Conservation (phyloP, 2,329 filamentous ascomycete genomes). For the Diplodia corticola region DNA sequence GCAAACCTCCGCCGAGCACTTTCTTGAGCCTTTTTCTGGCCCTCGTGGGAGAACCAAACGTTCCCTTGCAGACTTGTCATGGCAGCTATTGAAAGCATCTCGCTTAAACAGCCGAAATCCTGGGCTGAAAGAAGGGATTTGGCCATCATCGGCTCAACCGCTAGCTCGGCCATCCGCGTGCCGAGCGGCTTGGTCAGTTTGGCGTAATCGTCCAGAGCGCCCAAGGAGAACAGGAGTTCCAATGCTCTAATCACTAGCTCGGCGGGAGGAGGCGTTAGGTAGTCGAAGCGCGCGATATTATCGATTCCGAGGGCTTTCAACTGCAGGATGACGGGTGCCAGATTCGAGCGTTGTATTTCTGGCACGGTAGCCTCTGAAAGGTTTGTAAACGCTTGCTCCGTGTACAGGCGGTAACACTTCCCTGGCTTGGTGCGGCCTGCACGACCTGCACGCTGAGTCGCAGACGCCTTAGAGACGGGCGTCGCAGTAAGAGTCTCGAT, state of each 20-base stretch:
- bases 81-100: conserved; percentile 87
- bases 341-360: conserved; percentile 88
- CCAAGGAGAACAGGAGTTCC: conserved; percentile 82
- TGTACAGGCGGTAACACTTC: conserved; percentile 93
- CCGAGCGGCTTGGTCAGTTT: conserved; percentile 90
- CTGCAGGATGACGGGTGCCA: conserved; percentile 84
- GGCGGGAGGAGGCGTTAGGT: conserved; percentile 80
- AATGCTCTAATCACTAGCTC: conserved; percentile 82
- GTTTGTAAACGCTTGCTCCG: conserved; percentile 66
- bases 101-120: conserved; percentile 74
- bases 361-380: conserved; percentile 75
- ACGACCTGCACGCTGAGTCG: conserved; percentile 85
- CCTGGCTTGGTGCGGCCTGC: conserved; percentile 86
- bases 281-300: conserved; percentile 89
- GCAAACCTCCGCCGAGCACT: conserved; percentile 78
- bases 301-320: conserved; percentile 94
- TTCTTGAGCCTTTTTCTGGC: conserved; percentile 73
- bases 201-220: conserved; percentile 84
- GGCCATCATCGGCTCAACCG: conserved; percentile 93
- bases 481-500: conserved; percentile 85
- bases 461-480: conserved; percentile 84
- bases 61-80: conserved; percentile 87
- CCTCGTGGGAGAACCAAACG: conserved; percentile 80
- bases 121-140: conserved; percentile 78
- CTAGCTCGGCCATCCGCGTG: conserved; percentile 85